phyloP scores from a whole-genome alignment of 208 protist species.

The Acanthamoeba triangularis region DNA sequence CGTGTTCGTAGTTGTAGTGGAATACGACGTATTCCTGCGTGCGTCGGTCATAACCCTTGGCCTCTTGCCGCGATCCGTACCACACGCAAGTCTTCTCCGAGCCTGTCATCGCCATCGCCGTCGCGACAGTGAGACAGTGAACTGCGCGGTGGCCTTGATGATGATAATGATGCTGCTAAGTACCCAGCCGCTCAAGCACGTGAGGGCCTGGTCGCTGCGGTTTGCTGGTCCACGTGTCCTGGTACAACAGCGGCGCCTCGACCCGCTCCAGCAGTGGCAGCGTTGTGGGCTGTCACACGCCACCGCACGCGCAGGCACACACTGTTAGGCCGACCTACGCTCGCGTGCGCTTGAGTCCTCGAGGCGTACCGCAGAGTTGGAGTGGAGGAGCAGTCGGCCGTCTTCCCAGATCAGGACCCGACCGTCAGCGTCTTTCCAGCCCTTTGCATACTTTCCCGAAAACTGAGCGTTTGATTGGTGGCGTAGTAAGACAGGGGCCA shows the following conservation, averaged over 20 bases:
- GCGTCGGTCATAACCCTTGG: neutral
- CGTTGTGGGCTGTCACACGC: neutral
- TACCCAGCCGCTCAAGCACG: neutral
- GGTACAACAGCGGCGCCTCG: neutral
- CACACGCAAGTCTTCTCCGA: neutral
- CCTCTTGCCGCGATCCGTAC: neutral
- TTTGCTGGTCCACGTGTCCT: neutral
- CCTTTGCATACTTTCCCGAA: neutral
- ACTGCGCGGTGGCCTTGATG: too few species aligned
- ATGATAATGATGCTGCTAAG: neutral
- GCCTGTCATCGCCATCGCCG: neutral
- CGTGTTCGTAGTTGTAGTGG: constrained; percentile 53
- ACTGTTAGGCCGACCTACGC: too few species aligned
- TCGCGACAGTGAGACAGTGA: too few species aligned
- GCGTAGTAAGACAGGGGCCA: too few species aligned
- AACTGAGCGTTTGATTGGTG: neutral
- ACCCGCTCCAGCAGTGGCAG: neutral
- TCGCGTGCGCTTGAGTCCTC: too few species aligned
- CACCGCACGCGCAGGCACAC: too few species aligned
- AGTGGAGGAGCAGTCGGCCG: neutral
- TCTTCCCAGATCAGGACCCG: neutral
- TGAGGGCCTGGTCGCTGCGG: neutral
- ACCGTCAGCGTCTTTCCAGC: neutral
- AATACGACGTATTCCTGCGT: neutral
- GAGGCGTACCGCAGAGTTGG: neutral